These are phyloP conservation scores for Candida bentonensis DNA, from an alignment of 805 yeast genomes.

Conservation along the genomic window DNA sequence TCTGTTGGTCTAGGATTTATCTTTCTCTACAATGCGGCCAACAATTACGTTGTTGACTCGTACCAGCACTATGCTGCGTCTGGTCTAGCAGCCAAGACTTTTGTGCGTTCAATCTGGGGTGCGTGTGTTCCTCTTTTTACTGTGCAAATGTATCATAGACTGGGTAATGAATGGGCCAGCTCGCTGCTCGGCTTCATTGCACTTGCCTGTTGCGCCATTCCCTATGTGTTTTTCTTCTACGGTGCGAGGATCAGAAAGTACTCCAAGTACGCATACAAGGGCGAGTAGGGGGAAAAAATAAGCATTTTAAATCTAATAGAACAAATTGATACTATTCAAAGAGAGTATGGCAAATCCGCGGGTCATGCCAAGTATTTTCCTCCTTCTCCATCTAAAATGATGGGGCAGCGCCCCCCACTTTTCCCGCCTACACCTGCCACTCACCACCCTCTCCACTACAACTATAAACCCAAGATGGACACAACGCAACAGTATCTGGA, in stretches of 20 bases:
- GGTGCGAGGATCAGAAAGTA: conserved; percentile 34
- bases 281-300: too few relatives aligned
- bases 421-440: too few relatives aligned
- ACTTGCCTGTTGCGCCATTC: conserved; percentile 37
- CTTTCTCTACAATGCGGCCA: conserved; percentile 39
- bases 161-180: conserved; percentile 48
- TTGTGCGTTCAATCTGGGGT: conserved; percentile 39
- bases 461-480: neutral
- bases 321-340: too few relatives aligned
- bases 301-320: too few relatives aligned
- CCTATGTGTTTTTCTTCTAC: conserved; percentile 36
- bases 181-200: conserved; percentile 38
- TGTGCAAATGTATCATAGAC: conserved; percentile 37
- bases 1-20: conserved; percentile 32
- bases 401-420: too few relatives aligned
- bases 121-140: conserved; percentile 48
- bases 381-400: too few relatives aligned
- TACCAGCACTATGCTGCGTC: conserved; percentile 50
- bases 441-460: neutral
- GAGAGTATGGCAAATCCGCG: too few relatives aligned
- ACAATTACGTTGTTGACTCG: conserved; percentile 34
- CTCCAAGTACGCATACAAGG: conserved; percentile 47
- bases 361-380: too few relatives aligned
- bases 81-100: conserved; percentile 70
- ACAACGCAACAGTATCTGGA: conserved; percentile 1